Evolutionary conservation across 139 green algal genomes (phyloP).

Genomic region (Chlorella vulgaris): DNA sequence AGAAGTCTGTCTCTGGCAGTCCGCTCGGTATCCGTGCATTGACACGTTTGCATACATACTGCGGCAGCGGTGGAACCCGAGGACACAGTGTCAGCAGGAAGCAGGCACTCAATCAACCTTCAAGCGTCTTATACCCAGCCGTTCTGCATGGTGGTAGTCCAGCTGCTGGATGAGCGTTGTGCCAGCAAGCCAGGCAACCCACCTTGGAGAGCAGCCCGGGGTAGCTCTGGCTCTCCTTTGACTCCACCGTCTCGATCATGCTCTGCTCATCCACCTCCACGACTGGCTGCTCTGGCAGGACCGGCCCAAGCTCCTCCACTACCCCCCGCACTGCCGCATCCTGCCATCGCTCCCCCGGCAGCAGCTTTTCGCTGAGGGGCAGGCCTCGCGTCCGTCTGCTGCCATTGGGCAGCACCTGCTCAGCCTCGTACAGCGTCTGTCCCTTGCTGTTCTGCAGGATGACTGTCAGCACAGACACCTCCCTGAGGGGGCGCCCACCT

Average conservation of each 20-base stretch:
- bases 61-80: neutral
- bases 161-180: too few species aligned
- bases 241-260: slow-evolving; percentile 18
- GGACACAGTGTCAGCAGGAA: too few species aligned
- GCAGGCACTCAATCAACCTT: neutral
- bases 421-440: slow-evolving; percentile 17
- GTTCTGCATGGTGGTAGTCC: neutral
- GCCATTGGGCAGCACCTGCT: slow-evolving; percentile 38
- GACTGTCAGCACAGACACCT: slow-evolving; percentile 26
- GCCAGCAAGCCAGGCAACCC: too few species aligned
- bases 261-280: slow-evolving; percentile 15
- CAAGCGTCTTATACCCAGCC: neutral
- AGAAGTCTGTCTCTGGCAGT: slow-evolving; percentile 12
- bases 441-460: slow-evolving; percentile 11
- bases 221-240: slow-evolving; percentile 30
- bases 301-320: slow-evolving; percentile 25
- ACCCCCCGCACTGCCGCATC: slow-evolving; percentile 23
- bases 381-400: neutral
- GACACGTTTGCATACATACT: slow-evolving; percentile 33
- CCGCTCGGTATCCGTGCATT: neutral
- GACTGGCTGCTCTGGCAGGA: slow-evolving; percentile 14
- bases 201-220: slow-evolving; percentile 30
- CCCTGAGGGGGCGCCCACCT: neutral
- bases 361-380: slow-evolving; percentile 33
- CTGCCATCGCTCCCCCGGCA: slow-evolving; percentile 33